Evolutionary conservation across 2,329 filamentous ascomycete species (phyloP).

Genomic region (Ceratocystis smalleyi): DNA sequence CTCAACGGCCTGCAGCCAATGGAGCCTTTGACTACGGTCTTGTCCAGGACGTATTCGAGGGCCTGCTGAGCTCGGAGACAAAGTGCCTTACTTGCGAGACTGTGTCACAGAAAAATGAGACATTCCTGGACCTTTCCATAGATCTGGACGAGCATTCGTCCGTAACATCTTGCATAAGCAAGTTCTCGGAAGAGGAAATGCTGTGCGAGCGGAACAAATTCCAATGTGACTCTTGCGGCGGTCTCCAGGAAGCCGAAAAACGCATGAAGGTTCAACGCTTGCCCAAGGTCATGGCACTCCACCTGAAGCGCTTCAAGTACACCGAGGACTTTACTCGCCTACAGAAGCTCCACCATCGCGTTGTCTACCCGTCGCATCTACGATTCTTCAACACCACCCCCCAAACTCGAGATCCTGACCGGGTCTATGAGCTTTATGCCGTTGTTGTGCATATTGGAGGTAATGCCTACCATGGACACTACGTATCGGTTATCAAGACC

Average conservation of each 20-base stretch:
- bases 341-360: constrained; percentile 91
- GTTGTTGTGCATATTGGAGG: constrained; percentile 95
- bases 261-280: constrained; percentile 97
- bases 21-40: constrained; percentile 44
- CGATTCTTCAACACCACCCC: constrained; percentile 96
- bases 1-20: constrained; percentile 27
- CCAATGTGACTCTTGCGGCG: constrained; percentile 93
- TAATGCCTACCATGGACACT: constrained; percentile 93
- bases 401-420: constrained; percentile 82
- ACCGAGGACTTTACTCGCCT: constrained; percentile 86
- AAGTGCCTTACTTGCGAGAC: constrained; percentile 94
- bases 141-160: constrained; percentile 91
- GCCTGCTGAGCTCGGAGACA: constrained; percentile 85
- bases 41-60: constrained; percentile 96
- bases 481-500: constrained; percentile 95
- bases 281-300: constrained; percentile 78
- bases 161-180: constrained; percentile 83
- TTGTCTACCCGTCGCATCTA: constrained; percentile 92
- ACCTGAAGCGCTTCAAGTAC: constrained; percentile 96
- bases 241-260: constrained; percentile 93
- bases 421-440: constrained; percentile 89
- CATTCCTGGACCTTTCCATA: constrained; percentile 88
- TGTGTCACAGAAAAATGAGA: constrained; percentile 84
- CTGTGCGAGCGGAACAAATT: constrained; percentile 97
- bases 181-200: constrained; percentile 98